Evolutionary conservation across 805 yeast species (phyloP).

Genomic region (Kodamaea fukazawae): DNA sequence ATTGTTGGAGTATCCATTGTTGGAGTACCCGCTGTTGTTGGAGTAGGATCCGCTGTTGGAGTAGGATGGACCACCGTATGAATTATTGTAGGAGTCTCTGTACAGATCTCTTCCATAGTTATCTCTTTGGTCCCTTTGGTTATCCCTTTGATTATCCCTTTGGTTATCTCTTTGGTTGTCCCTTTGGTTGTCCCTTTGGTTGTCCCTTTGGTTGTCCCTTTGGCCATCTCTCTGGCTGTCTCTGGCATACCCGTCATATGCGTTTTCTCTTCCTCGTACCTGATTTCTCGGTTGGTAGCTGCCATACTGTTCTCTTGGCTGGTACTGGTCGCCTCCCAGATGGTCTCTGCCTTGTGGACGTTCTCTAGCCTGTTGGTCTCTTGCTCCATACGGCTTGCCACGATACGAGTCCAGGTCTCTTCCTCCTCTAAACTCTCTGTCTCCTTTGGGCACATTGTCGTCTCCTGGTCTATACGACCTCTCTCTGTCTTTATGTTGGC

Average conservation of each 20-base stretch:
- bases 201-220: slow-evolving; percentile 9
- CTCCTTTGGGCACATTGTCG: too few species aligned
- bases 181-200: not conserved
- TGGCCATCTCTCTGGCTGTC: slow-evolving; percentile 8
- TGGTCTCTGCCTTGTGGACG: too few species aligned
- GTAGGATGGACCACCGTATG: not conserved
- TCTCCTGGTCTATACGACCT: too few species aligned
- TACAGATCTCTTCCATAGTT: not conserved
- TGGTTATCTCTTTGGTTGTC: not conserved
- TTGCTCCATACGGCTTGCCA: too few species aligned
- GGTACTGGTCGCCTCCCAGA: not conserved
- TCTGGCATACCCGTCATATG: slow-evolving; percentile 3
- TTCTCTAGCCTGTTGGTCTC: too few species aligned
- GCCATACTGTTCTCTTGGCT: not conserved
- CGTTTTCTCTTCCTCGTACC: not conserved
- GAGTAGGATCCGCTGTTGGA: slow-evolving; percentile 1
- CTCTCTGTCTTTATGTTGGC: too few species aligned
- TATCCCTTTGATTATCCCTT: not conserved
- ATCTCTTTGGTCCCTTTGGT: not conserved
- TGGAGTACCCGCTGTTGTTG: too few species aligned
- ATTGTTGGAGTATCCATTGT: too few species aligned
- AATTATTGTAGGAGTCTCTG: not conserved
- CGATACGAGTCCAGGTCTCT: too few species aligned
- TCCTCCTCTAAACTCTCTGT: too few species aligned
- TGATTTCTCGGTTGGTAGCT: not conserved